Base-by-base conservation (phyloP, 805 yeast species). In the Pichia nanzhaoensis region DNA sequence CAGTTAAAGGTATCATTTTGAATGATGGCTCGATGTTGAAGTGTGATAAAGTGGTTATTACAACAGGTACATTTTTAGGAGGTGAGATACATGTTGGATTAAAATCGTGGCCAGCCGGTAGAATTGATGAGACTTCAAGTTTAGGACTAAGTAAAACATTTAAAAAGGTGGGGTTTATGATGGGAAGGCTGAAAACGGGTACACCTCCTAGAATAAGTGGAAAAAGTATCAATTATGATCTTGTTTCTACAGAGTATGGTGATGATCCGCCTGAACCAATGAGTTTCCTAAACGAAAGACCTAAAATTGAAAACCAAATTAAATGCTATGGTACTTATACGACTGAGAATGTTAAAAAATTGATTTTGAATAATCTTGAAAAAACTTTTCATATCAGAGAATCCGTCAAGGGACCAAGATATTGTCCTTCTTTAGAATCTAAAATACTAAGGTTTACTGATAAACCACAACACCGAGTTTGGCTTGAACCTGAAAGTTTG, bases 401-500 rank as follows among this genome's bases (percentile, higher is more conserved):
- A 64, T 84, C 95, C 0, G 95, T 91, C 5, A 86, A 86, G 55
- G 99, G 99, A 0, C 99, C 99, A 2, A 68, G 99, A 24, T 93
- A 93, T 61, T 93, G 99, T 64, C 99, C 99, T 1, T 91, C 98
- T 0, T 79, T 93, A 41, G 99, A 93, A 61, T 80, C 95, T 5
- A 93, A 93, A 59, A 70, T 93, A 24, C 75, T 84, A 34, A 75
- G 88, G 51, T 93, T 93, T 59, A 71, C 86, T 2, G 84, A 84
- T 38, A 90, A 85, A 57, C 66, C 72, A 3, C 68, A 78, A 0
- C 99, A 93, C 60, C 74, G 82, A 46, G 79, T 93, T 4, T 93
- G 99, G 99, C 68, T 93, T 7, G 99, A 93, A 63, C 98, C 97
- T 0, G 99, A 93, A 62, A 99, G 99, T 0, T 67, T 90, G 16